These are phyloP conservation scores for Sphenostylis stenocarpa DNA, from an alignment of 306 rosid genomes.

Conservation along the genomic window DNA sequence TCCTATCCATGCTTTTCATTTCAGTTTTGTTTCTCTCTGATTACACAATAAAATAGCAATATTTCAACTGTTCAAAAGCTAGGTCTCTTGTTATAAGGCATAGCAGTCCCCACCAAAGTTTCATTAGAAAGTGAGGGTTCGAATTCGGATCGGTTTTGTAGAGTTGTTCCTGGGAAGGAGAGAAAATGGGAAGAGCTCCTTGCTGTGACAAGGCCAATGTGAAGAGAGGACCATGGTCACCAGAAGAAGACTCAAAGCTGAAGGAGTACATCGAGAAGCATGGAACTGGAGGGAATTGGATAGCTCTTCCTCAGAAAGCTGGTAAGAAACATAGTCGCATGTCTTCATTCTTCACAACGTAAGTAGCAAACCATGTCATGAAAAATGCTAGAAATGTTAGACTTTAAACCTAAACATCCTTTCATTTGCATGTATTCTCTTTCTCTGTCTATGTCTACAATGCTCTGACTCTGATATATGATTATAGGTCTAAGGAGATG, in stretches of 20 bases:
- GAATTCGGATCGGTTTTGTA: slow-evolving; percentile 11
- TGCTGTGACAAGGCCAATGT: slow-evolving; percentile 97
- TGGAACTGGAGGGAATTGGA: slow-evolving; percentile 98
- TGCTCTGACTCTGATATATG: slow-evolving; percentile 7
- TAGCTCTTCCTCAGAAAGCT: slow-evolving; percentile 93
- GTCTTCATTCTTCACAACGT: neutral
- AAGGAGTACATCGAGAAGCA: slow-evolving; percentile 69
- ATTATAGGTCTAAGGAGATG: slow-evolving; percentile 78
- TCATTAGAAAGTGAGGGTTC: slow-evolving; percentile 32
- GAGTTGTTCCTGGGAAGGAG: slow-evolving; percentile 9
- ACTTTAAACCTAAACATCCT: neutral
- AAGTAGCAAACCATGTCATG: neutral
- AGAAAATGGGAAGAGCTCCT: slow-evolving; percentile 94
- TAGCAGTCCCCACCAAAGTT: slow-evolving; percentile 33
- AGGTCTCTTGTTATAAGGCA: slow-evolving; percentile 38
- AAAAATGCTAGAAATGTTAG: neutral
- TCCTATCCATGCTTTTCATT: slow-evolving; percentile 32
- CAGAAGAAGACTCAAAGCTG: slow-evolving; percentile 88
- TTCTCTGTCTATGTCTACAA: neutral
- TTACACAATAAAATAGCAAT: slow-evolving; percentile 19
- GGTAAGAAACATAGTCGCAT: slow-evolving; percentile 43
- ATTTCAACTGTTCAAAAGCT: slow-evolving; percentile 25
- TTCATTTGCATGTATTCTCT: neutral
- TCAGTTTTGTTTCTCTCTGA: slow-evolving; percentile 33
- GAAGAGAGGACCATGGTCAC: slow-evolving; percentile 98